Conservation (phyloP, 2,329 filamentous ascomycete genomes). For the Sarocladium kiliense region DNA sequence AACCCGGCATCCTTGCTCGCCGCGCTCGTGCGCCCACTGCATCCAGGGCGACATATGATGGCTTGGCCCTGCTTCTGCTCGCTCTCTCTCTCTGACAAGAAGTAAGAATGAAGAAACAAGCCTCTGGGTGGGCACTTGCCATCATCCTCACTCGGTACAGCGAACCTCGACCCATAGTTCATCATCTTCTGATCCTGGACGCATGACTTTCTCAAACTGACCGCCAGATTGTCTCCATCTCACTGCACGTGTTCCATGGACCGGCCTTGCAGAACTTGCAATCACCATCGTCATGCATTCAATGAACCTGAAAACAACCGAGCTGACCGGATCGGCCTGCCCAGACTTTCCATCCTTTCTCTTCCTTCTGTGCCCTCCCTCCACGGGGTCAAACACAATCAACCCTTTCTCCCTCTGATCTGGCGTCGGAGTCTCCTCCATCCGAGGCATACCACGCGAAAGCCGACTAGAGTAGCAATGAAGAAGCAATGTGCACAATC, state of each 20-base stretch:
- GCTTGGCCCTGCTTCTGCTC: not conserved
- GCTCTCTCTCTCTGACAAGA: too few relatives aligned
- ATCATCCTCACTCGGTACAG: too few relatives aligned
- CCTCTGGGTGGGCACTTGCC: not conserved
- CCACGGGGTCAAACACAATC: not conserved
- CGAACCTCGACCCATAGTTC: too few relatives aligned
- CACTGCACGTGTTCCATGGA: not conserved
- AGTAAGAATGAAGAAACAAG: too few relatives aligned
- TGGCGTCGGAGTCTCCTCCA: too few relatives aligned
- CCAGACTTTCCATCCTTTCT: not conserved
- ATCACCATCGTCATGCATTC: not conserved
- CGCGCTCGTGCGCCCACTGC: constrained; percentile 4
- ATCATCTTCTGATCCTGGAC: not conserved
- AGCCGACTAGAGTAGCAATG: too few relatives aligned
- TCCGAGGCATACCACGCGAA: too few relatives aligned
- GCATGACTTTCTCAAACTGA: not conserved
- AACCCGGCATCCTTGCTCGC: constrained; percentile 4
- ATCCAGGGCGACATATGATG: not conserved
- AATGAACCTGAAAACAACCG: not conserved
- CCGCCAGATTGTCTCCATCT: constrained; percentile 6
- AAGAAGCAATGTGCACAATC: too few relatives aligned
- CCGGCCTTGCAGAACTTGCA: not conserved
- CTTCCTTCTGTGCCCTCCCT: not conserved
- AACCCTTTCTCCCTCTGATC: not conserved
- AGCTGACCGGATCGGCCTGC: not conserved